Evolutionary conservation across 73 alveolate species (phyloP).

Genomic region (Paramecium pentaurelia): DNA sequence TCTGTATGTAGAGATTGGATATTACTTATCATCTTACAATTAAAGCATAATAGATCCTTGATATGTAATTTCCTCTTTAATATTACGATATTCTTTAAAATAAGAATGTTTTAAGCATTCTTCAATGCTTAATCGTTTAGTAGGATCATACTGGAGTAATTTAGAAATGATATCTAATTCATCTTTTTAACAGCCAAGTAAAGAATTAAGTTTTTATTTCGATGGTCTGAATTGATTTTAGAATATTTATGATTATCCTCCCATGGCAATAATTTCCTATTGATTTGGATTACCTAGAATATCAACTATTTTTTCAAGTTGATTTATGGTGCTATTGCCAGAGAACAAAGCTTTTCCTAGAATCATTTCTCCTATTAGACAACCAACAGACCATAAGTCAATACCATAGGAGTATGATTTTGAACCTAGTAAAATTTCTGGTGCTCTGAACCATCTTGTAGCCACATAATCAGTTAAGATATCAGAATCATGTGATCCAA

Average conservation of each 20-base stretch:
- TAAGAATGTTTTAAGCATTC: constrained; percentile 39
- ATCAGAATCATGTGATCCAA: constrained; percentile 44
- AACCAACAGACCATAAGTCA: constrained; percentile 87
- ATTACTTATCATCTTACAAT: constrained; percentile 31
- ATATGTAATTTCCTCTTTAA: constrained; percentile 6
- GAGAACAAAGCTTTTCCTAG: constrained; percentile 82
- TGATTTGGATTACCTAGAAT: constrained; percentile 77
- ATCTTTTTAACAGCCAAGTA: not conserved
- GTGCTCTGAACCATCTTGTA: constrained; percentile 92
- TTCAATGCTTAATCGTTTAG: constrained; percentile 75
- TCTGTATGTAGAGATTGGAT: constrained; percentile 16
- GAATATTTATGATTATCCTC: not conserved
- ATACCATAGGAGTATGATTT: constrained; percentile 70
- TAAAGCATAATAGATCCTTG: not conserved
- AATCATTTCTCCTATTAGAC: constrained; percentile 82
- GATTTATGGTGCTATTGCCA: constrained; percentile 75
- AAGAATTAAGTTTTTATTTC: not conserved
- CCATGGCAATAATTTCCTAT: not conserved
- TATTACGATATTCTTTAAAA: constrained; percentile 44
- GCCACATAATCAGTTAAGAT: constrained; percentile 86
- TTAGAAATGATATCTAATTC: constrained; percentile 11
- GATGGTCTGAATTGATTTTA: not conserved
- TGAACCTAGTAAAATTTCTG: constrained; percentile 73
- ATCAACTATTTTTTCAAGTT: constrained; percentile 69
- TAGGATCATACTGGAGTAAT: constrained; percentile 75